Evolutionary conservation across 2,329 filamentous ascomycete species (phyloP).

Genomic region (Diaporthe aspalathi): DNA sequence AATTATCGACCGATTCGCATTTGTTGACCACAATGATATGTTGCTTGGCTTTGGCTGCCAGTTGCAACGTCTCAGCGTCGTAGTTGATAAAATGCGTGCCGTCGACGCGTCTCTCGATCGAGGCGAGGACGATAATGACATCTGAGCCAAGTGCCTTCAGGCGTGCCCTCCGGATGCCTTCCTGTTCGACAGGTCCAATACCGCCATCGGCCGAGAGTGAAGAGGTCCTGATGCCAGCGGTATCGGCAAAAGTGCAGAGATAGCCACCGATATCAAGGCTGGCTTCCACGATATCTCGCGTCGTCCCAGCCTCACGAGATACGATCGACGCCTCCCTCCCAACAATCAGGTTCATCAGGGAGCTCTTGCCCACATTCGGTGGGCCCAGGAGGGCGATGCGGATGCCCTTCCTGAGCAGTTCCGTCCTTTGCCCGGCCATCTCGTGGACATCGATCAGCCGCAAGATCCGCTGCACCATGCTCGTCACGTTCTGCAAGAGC

Average conservation of each 20-base stretch:
- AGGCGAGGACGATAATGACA: slow-evolving; percentile 83
- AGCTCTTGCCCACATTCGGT: slow-evolving; percentile 96
- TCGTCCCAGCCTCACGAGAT: slow-evolving; percentile 91
- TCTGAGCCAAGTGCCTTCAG: slow-evolving; percentile 85
- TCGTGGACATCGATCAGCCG: slow-evolving; percentile 76
- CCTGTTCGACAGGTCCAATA: slow-evolving; percentile 83
- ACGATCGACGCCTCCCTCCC: slow-evolving; percentile 96
- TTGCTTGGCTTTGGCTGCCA: slow-evolving; percentile 62
- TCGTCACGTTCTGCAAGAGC: slow-evolving; percentile 76
- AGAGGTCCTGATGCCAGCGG: slow-evolving; percentile 81
- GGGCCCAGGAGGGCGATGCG: slow-evolving; percentile 87
- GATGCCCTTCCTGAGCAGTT: slow-evolving; percentile 87
- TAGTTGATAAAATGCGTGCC: slow-evolving; percentile 58
- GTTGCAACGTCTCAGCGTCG: slow-evolving; percentile 65
- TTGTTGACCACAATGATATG: slow-evolving; percentile 73
- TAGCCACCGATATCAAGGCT: slow-evolving; percentile 90
- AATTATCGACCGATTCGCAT: slow-evolving; percentile 59
- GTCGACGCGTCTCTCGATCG: slow-evolving; percentile 67
- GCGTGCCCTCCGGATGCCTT: slow-evolving; percentile 90
- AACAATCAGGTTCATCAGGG: slow-evolving; percentile 88
- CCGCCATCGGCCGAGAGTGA: slow-evolving; percentile 41
- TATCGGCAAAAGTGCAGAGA: slow-evolving; percentile 94
- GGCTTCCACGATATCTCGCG: slow-evolving; percentile 92
- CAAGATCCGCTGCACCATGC: slow-evolving; percentile 71
- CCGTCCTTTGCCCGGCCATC: slow-evolving; percentile 81